phyloP scores from a whole-genome alignment of 2,329 filamentous ascomycete species.

The Sclerotinia spermophila region DNA sequence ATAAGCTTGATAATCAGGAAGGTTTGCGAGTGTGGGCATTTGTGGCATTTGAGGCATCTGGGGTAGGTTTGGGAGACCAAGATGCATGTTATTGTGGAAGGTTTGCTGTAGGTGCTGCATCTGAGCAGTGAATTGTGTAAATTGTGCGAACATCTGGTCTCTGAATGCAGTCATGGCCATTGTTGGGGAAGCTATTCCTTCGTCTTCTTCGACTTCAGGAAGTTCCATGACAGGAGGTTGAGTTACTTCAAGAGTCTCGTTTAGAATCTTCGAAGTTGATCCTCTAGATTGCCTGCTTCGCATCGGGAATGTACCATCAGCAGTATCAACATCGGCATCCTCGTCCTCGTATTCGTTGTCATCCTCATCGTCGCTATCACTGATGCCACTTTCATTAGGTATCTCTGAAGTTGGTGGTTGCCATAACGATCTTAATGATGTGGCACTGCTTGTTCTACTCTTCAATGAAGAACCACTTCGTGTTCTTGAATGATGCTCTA shows the following conservation, averaged over 20 bases:
- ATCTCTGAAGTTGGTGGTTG: conserved; percentile 48
- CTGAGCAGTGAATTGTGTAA: conserved; percentile 39
- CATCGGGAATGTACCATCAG: conserved; percentile 38
- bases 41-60: conserved; percentile 48
- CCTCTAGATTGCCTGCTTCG: conserved; percentile 31
- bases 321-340: conserved; percentile 36
- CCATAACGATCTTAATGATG: conserved; percentile 65
- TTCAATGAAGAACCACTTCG: conserved; percentile 59
- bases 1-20: conserved; percentile 71
- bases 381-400: conserved; percentile 40
- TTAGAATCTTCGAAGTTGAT: conserved; percentile 29
- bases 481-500: conserved; percentile 60
- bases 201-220: conserved; percentile 23
- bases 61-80: conserved; percentile 56
- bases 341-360: conserved; percentile 42
- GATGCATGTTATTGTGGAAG: conserved; percentile 50
- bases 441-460: conserved; percentile 63
- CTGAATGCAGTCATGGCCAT: conserved; percentile 67
- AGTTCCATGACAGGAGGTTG: conserved; percentile 32
- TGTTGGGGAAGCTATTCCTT: conserved; percentile 48
- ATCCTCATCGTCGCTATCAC: conserved; percentile 43
- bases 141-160: conserved; percentile 64
- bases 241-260: conserved; percentile 22
- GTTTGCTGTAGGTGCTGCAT: conserved; percentile 66
- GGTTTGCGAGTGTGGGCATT: conserved; percentile 52